Evolutionary conservation across 176 grass and related monocot genomes (phyloP).

Genomic region (Zea luxurians): DNA sequence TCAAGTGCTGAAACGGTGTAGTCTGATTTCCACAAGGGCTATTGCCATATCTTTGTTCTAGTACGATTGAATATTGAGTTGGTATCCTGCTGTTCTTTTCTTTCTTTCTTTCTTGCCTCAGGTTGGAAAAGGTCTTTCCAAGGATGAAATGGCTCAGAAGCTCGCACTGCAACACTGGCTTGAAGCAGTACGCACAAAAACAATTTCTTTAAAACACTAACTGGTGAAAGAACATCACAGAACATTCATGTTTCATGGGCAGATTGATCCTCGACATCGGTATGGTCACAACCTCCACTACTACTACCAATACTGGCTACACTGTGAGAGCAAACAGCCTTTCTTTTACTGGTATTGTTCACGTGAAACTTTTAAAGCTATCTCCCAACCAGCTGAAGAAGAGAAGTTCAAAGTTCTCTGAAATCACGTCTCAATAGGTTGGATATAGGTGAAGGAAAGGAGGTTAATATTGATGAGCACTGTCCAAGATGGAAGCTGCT

Average conservation of each 20-base stretch:
- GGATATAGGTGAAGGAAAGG: slow-evolving; percentile 94
- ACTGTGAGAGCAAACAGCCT: slow-evolving; percentile 75
- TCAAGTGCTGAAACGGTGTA: background rate
- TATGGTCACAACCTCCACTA: slow-evolving; percentile 95
- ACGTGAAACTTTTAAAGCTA: slow-evolving; percentile 14
- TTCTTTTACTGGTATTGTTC: slow-evolving; percentile 91
- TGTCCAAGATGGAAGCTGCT: slow-evolving; percentile 74
- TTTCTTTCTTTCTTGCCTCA: slow-evolving; percentile 34
- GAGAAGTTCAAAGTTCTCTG: slow-evolving; percentile 36
- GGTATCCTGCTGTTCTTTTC: background rate
- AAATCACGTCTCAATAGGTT: slow-evolving; percentile 51
- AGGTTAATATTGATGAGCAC: slow-evolving; percentile 58
- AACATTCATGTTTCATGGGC: slow-evolving; percentile 32
- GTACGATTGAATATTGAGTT: slow-evolving; percentile 15
- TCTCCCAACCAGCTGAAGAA: slow-evolving; percentile 33
- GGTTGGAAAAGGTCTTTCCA: slow-evolving; percentile 89
- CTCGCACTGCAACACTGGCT: slow-evolving; percentile 96
- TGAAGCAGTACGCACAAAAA: slow-evolving; percentile 66
- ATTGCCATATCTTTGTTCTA: slow-evolving; percentile 1
- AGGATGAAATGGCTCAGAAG: slow-evolving; percentile 92
- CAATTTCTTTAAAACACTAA: background rate
- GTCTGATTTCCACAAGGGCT: slow-evolving; percentile 1
- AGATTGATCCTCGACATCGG: slow-evolving; percentile 93
- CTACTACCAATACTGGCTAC: slow-evolving; percentile 85
- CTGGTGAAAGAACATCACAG: background rate